A percentile compares a stretch with the other conserved stretches of the same genome.
Conservation (phyloP, 768 basidiomycete genomes). For the Kwoniella pini region DNA sequence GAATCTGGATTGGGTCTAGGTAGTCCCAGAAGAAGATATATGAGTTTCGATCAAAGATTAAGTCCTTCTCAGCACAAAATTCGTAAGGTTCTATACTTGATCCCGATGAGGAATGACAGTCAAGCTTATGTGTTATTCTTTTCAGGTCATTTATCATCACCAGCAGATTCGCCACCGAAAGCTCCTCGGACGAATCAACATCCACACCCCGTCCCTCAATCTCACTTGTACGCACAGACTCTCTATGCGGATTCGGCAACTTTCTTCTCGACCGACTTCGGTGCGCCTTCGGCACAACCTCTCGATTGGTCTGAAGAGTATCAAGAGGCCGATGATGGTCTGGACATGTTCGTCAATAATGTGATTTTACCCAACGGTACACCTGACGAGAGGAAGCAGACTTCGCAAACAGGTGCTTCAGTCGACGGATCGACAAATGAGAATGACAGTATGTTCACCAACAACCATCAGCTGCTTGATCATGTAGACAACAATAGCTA, state of each 20-base stretch:
- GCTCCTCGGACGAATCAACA: constrained; percentile 20
- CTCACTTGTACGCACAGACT: constrained; percentile 12
- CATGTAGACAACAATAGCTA: neutral
- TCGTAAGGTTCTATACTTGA: constrained; percentile 4
- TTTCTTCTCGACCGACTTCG: constrained; percentile 13
- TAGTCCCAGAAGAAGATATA: constrained; percentile 13
- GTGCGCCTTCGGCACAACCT: neutral
- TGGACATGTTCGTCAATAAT: constrained; percentile 22
- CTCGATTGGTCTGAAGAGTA: neutral
- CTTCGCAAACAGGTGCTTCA: constrained; percentile 23
- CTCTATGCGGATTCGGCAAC: constrained; percentile 17
- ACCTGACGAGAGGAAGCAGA: constrained; percentile 35
- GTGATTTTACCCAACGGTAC: constrained; percentile 37
- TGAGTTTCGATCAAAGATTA: constrained; percentile 15
- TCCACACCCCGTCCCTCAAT: constrained; percentile 30
- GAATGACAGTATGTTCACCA: constrained; percentile 37
- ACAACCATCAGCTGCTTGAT: neutral
- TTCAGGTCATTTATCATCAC: constrained; percentile 24
- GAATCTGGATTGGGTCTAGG: constrained; percentile 5
- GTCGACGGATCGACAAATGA: constrained; percentile 30
- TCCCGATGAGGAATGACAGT: neutral
- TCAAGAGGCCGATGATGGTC: constrained; percentile 21
- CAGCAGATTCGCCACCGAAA: constrained; percentile 8
- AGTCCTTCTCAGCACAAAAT: neutral
- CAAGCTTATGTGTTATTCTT: neutral